A percentile compares a stretch with the other conserved stretches of the same genome.
phyloP scores from a whole-genome alignment of 495 filamentous ascomycete genomes.

The Talaromyces trachyspermus region DNA sequence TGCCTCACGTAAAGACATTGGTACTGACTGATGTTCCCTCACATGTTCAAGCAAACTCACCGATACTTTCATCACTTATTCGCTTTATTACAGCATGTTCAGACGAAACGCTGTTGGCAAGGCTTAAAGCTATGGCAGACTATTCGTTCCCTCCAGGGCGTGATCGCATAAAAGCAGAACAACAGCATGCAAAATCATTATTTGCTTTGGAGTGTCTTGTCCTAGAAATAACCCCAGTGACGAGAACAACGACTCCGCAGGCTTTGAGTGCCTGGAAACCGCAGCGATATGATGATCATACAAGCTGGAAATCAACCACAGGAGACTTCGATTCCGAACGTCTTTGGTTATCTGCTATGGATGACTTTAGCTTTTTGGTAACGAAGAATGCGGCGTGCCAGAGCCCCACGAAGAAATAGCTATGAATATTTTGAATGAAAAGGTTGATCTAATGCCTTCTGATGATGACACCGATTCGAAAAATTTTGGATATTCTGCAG shows the following conservation, averaged over 20 bases:
- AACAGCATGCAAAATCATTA: conserved; percentile 38
- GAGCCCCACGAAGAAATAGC: conserved; percentile 30
- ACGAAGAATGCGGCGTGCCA: conserved; percentile 48
- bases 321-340: conserved; percentile 54
- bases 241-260: conserved; percentile 9
- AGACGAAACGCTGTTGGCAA: conserved; percentile 48
- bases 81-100: conserved; percentile 55
- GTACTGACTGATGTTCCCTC: conserved; percentile 54
- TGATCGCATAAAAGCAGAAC: conserved; percentile 28
- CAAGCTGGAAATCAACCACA: conserved; percentile 45
- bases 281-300: conserved; percentile 26
- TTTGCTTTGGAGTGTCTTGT: conserved; percentile 50
- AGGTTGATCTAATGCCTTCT: conserved; percentile 29
- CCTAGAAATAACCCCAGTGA: conserved; percentile 46
- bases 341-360: conserved; percentile 51
- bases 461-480: conserved; percentile 23
- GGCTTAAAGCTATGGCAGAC: conserved; percentile 43
- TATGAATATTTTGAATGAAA: conserved; percentile 35
- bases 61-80: conserved; percentile 40
- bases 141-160: conserved; percentile 45
- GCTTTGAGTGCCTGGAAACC: conserved; percentile 31
- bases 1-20: conserved; percentile 49
- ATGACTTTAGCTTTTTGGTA: conserved; percentile 59
- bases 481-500: too few relatives aligned
- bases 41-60: conserved; percentile 34